Base-by-base conservation (phyloP, 495 filamentous ascomycete species). In the Cairneyella variabilis region DNA sequence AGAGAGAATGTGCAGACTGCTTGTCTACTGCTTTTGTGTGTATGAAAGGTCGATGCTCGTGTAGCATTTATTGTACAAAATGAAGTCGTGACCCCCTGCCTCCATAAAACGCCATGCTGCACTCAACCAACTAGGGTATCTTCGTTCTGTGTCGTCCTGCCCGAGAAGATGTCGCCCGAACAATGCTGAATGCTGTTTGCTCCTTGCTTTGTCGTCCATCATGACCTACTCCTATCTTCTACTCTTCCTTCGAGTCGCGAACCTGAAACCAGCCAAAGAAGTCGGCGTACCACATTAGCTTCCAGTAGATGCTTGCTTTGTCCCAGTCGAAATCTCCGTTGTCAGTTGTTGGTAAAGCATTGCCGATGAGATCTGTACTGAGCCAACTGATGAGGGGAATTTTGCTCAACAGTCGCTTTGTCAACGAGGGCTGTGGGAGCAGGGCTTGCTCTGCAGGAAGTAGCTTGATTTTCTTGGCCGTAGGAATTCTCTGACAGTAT, bases 221-320 rank as follows among this genome's bases (percentile, higher is more conserved):
- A n/a, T n/a, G n/a, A n/a, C n/a, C n/a, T n/a, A n/a, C 18, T 36
- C 48, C n/a, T n/a, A 34, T 36, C 11, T 34, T n/a, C 1, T 48
- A 28, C 14, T 32, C 26, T 41, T 37, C 22, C 14, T 20, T 36
- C 16, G 17, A 36, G n/a, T 12, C 34, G 3, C 16, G 6, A 48
- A 39, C 45, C 17, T 16, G n/a, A 36, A 20, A 10, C 45, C 28
- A 36, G n/a, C n/a, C n/a, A n/a, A n/a, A n/a, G n/a, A n/a, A n/a
- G n/a, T n/a, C n/a, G 69, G 42, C 78, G 64, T 64, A 75, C 62
- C 69, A 79, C 53, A 80, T 71, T 17, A 79, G 40, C 57, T 75
- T 78, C 90, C 90, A 96, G 68, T 91, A 95, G 37, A 84, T 64
- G 53, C 83, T 88, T 2, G 90, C 90, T 54, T 74, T 79, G 32